Evolutionary conservation across 2,329 filamentous ascomycete species (phyloP).

Genomic region (Epichloe gansuensis): DNA sequence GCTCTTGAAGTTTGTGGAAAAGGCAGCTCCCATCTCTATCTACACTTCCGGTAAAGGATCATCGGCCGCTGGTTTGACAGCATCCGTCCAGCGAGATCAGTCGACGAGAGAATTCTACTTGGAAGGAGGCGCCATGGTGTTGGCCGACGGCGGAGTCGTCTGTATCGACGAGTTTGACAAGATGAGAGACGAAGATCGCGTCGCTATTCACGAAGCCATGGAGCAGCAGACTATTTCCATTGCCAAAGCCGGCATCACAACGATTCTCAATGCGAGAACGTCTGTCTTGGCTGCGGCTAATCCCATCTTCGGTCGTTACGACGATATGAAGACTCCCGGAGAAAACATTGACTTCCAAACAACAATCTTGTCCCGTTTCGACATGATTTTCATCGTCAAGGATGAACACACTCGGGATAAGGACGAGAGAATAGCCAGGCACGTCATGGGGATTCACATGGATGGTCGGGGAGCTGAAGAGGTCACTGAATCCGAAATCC

Average conservation of each 20-base stretch:
- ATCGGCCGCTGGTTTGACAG: slow-evolving; percentile 91
- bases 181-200: slow-evolving; percentile 95
- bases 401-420: slow-evolving; percentile 84
- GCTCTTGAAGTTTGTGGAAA: slow-evolving; percentile 92
- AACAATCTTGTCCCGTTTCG: slow-evolving; percentile 93
- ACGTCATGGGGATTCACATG: slow-evolving; percentile 98
- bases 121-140: slow-evolving; percentile 95
- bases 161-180: slow-evolving; percentile 99
- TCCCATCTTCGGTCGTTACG: slow-evolving; percentile 93
- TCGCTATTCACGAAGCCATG: slow-evolving; percentile 99
- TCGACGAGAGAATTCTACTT: slow-evolving; percentile 93
- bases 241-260: slow-evolving; percentile 96
- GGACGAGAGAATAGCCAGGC: slow-evolving; percentile 86
- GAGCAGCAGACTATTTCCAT: slow-evolving; percentile 99
- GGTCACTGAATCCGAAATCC: slow-evolving; percentile 72
- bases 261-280: slow-evolving; percentile 89
- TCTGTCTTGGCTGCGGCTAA: slow-evolving; percentile 93
- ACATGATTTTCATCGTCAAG: slow-evolving; percentile 98
- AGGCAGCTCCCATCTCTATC: slow-evolving; percentile 89
- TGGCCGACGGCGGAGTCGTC: slow-evolving; percentile 91
- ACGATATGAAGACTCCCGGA: slow-evolving; percentile 92
- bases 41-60: slow-evolving; percentile 98
- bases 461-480: slow-evolving; percentile 74
- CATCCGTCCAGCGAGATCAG: slow-evolving; percentile 87
- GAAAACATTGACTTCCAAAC: slow-evolving; percentile 99